phyloP scores from a whole-genome alignment of 495 filamentous ascomycete genomes.

The Xylaria longipes region DNA sequence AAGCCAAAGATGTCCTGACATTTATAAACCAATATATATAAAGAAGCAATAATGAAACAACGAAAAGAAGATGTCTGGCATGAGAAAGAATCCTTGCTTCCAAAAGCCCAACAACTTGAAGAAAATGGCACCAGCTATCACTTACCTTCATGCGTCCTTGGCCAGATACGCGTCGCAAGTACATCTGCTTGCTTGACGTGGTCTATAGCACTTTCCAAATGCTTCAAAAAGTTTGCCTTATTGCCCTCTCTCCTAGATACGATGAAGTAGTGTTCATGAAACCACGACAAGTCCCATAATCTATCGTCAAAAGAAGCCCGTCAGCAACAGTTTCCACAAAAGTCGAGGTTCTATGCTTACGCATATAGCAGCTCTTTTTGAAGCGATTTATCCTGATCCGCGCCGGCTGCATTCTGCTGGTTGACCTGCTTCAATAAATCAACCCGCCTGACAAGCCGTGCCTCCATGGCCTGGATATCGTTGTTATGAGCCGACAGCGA shows the following conservation, averaged over 20 bases:
- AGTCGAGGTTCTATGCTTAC: not conserved
- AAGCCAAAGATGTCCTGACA: no score
- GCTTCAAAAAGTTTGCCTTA: no score
- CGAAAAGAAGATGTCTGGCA: no score
- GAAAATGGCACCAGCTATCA: not conserved
- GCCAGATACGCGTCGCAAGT: not conserved
- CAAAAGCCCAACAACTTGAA: not conserved
- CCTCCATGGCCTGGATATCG: not conserved
- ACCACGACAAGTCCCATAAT: not conserved
- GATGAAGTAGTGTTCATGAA: not conserved
- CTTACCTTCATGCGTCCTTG: not conserved
- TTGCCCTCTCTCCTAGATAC: not conserved
- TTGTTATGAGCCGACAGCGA: not conserved
- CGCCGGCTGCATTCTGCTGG: not conserved
- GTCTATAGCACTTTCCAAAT: not conserved
- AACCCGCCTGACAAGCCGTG: not conserved
- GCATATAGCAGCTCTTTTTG: slow-evolving; percentile 17
- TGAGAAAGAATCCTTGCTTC: not conserved
- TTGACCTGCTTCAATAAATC: not conserved
- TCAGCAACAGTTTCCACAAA: not conserved
- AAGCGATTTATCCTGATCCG: not conserved
- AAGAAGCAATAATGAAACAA: no score
- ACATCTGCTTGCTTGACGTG: not conserved
- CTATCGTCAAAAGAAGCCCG: not conserved
- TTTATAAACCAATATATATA: not conserved